A percentile compares a stretch with the other conserved stretches of the same genome.
phyloP scores from a whole-genome alignment of 345 rosid species.

The Citrus medica region DNA sequence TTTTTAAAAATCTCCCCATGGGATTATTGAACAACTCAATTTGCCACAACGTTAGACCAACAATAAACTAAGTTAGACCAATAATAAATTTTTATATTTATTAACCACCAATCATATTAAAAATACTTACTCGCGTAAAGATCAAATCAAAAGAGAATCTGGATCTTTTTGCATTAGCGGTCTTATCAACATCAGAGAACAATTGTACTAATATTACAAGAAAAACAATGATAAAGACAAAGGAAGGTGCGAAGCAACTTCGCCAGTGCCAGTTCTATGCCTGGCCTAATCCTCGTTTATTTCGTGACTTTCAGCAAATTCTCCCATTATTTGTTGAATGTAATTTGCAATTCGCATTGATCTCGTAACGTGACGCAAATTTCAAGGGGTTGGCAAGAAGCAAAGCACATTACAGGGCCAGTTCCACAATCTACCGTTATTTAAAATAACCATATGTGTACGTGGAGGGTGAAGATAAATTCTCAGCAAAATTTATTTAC shows the following conservation, averaged over 20 bases:
- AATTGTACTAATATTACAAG: background rate
- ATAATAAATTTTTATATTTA: too few relatives aligned
- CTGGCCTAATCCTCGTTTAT: background rate
- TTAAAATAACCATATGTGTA: background rate
- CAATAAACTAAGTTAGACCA: too few relatives aligned
- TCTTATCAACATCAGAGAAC: too few relatives aligned
- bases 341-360: too few relatives aligned
- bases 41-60: too few relatives aligned
- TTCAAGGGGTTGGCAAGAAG: background rate
- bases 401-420: background rate
- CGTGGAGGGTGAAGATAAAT: constrained; percentile 9
- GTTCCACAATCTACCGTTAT: background rate
- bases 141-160: accelerated
- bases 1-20: too few relatives aligned
- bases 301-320: background rate
- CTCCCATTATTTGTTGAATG: too few relatives aligned
- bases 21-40: too few relatives aligned
- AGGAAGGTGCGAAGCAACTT: constrained; percentile 12
- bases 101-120: too few relatives aligned
- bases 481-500: background rate
- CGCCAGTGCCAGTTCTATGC: background rate
- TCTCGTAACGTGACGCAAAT: too few relatives aligned
- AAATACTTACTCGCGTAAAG: too few relatives aligned
- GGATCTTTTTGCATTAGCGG: too few relatives aligned
- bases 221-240: background rate